Evolutionary conservation across 176 grass and related monocot species (phyloP).

Genomic region (Aegilops tauschii): DNA sequence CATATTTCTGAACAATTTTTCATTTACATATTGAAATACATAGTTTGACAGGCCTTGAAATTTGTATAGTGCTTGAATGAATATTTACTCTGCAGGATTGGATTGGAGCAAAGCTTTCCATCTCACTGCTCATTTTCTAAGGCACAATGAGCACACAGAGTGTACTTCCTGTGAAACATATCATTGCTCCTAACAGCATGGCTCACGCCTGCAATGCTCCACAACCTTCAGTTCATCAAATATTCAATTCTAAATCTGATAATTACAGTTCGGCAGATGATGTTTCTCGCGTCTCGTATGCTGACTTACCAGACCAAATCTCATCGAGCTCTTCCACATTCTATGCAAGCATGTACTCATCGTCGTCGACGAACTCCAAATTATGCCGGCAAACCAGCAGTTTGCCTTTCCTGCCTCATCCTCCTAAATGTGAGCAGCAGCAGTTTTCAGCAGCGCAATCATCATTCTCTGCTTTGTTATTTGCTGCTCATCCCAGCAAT

Average conservation of each 20-base stretch:
- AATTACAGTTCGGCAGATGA: background rate
- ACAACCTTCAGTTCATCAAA: constrained; percentile 29
- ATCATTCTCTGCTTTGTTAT: constrained; percentile 29
- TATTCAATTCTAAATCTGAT: constrained; percentile 26
- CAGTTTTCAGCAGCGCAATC: constrained; percentile 6
- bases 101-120: background rate
- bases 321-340: constrained; percentile 66
- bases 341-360: constrained; percentile 62
- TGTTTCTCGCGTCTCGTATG: constrained; percentile 26
- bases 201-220: constrained; percentile 38
- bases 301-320: constrained; percentile 20
- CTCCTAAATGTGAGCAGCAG: constrained; percentile 44
- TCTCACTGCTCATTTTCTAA: background rate
- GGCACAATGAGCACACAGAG: too few relatives aligned
- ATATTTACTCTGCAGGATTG: constrained; percentile 11
- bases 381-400: constrained; percentile 11
- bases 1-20: background rate
- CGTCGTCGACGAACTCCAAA: constrained; percentile 20
- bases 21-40: background rate
- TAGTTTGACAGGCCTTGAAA: background rate
- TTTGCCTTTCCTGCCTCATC: constrained; percentile 71
- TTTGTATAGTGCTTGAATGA: background rate
- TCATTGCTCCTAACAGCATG: constrained; percentile 32
- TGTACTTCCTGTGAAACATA: too few relatives aligned
- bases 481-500: constrained; percentile 34